A percentile compares a stretch with the other conserved stretches of the same genome.
Evolutionary conservation across 1,284 basidiomycete genomes (phyloP).

Genomic region (Cystobasidium pallidum): DNA sequence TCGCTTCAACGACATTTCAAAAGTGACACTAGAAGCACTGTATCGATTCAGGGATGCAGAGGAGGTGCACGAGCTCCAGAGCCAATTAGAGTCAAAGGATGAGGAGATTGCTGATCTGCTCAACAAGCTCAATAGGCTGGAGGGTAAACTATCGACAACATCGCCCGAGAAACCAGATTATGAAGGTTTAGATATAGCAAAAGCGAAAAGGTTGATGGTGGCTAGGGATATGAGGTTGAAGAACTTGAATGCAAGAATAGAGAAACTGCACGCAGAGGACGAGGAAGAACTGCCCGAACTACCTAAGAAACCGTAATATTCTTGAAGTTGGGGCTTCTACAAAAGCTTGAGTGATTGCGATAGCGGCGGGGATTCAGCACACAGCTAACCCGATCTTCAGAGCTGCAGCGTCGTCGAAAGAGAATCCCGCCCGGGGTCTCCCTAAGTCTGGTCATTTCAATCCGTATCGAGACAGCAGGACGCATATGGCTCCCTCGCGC

Average conservation of each 20-base stretch:
- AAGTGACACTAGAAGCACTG: constrained; percentile 26
- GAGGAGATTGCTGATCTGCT: constrained; percentile 18
- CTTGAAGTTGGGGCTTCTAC: neutral
- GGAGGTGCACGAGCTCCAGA: constrained; percentile 4
- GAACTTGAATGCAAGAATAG: constrained; percentile 21
- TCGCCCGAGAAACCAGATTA: constrained; percentile 14
- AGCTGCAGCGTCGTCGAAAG: too few relatives aligned
- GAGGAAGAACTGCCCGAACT: constrained; percentile 35
- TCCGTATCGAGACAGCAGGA: too few relatives aligned
- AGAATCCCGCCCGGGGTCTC: too few relatives aligned
- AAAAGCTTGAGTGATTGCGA: neutral
- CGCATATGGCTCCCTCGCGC: too few relatives aligned
- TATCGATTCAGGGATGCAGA: constrained; percentile 32
- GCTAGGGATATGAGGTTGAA: constrained; percentile 27
- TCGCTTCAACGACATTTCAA: constrained; percentile 24
- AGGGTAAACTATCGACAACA: neutral
- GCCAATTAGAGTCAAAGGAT: constrained; percentile 10
- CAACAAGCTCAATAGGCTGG: neutral
- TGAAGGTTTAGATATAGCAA: constrained; percentile 25
- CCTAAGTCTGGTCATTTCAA: too few relatives aligned
- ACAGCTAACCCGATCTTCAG: too few relatives aligned
- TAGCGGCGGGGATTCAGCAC: neutral
- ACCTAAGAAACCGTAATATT: neutral
- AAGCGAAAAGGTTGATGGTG: constrained; percentile 21
- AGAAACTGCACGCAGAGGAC: constrained; percentile 30